These are phyloP conservation scores for Epichloe elymi DNA, from an alignment of 2,329 filamentous ascomycete genomes.

Conservation along the genomic window DNA sequence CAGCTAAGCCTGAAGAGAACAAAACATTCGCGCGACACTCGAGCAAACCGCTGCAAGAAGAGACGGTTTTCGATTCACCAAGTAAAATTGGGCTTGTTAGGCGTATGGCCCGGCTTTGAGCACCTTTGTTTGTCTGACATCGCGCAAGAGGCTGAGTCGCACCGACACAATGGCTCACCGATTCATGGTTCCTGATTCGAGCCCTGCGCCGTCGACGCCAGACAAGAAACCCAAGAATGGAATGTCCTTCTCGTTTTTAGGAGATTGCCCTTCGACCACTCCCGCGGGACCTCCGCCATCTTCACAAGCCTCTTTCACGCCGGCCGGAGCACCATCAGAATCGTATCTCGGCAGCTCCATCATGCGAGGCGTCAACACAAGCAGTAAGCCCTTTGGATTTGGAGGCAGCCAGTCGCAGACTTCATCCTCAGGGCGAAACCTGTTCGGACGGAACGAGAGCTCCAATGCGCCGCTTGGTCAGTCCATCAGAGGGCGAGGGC, in stretches of 20 bases:
- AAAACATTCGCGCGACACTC: background rate
- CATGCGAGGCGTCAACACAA: conserved; percentile 27
- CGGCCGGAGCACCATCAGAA: conserved; percentile 40
- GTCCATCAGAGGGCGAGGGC: conserved; percentile 28
- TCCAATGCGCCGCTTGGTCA: conserved; percentile 33
- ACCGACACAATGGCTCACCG: conserved; percentile 24
- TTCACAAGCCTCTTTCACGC: conserved; percentile 41
- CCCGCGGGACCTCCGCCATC: conserved; percentile 39
- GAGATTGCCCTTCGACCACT: conserved; percentile 37
- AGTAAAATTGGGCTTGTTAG: background rate
- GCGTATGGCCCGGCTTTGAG: background rate
- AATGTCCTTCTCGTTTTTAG: conserved; percentile 25
- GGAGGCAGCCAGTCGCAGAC: conserved; percentile 17
- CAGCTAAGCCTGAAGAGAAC: background rate
- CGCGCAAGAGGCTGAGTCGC: background rate
- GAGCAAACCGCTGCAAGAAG: background rate
- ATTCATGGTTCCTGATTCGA: conserved; percentile 31
- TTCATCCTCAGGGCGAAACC: conserved; percentile 18
- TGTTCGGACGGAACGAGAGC: conserved; percentile 24
- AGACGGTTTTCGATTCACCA: background rate
- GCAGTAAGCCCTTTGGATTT: conserved; percentile 27
- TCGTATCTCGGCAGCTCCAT: conserved; percentile 43
- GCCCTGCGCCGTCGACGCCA: conserved; percentile 36
- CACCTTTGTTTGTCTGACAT: background rate
- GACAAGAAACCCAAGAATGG: conserved; percentile 24